Conservation (phyloP, 1,284 basidiomycete species). For the Rhodotorula sp. region DNA sequence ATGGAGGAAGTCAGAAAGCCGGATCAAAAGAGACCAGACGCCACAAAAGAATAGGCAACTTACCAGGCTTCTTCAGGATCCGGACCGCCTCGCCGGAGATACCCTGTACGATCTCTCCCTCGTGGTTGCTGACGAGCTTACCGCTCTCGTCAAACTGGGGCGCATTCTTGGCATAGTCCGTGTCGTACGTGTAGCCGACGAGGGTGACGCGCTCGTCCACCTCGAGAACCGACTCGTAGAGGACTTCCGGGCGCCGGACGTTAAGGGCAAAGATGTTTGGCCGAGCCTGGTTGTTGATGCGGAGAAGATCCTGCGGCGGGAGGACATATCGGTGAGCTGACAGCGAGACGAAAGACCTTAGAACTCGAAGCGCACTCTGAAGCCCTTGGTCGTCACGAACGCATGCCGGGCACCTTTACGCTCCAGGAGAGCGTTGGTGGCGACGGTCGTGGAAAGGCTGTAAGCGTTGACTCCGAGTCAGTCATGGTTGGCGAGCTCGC, state of each 20-base stretch:
- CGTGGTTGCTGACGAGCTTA: slow-evolving; percentile 63
- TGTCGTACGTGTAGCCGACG: slow-evolving; percentile 88
- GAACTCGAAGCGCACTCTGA: slow-evolving; percentile 76
- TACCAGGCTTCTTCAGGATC: slow-evolving; percentile 68
- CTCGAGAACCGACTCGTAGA: slow-evolving; percentile 82
- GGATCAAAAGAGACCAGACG: slow-evolving; percentile 57
- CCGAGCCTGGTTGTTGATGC: slow-evolving; percentile 69
- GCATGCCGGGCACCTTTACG: slow-evolving; percentile 90
- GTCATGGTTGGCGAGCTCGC: slow-evolving; percentile 66
- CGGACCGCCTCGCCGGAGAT: slow-evolving; percentile 88
- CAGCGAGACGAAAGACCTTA: background rate
- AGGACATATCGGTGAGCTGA: slow-evolving; percentile 54
- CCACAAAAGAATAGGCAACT: slow-evolving; percentile 72
- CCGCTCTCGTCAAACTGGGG: slow-evolving; percentile 62
- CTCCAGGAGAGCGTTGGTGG: slow-evolving; percentile 92
- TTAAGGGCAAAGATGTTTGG: slow-evolving; percentile 33
- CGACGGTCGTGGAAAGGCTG: slow-evolving; percentile 87
- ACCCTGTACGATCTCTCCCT: slow-evolving; percentile 65
- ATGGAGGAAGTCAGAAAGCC: background rate
- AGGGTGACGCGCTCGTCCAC: slow-evolving; percentile 93
- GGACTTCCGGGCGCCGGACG: slow-evolving; percentile 59
- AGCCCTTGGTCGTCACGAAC: slow-evolving; percentile 81
- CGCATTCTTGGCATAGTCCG: slow-evolving; percentile 68
- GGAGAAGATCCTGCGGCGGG: slow-evolving; percentile 63
- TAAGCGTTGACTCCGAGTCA: slow-evolving; percentile 64